Conservation (phyloP, 495 filamentous ascomycete species). For the Penicillium turbatum region DNA sequence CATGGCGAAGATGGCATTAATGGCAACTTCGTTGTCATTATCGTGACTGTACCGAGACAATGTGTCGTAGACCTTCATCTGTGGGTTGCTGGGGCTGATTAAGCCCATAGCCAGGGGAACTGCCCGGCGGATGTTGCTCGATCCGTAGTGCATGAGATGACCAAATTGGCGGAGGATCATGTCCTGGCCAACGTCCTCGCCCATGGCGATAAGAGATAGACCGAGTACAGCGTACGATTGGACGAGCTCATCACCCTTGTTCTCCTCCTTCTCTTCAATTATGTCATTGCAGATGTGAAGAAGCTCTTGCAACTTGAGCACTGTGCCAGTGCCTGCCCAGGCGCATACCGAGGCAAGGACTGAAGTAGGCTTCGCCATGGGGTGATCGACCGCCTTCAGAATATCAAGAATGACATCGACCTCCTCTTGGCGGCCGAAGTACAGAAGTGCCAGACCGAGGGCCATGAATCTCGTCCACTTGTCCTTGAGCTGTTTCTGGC, state of each 20-base stretch:
- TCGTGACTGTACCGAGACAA: constrained; percentile 98
- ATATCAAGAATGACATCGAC: constrained; percentile 94
- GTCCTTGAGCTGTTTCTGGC: constrained; percentile 80
- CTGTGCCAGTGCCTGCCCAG: constrained; percentile 95
- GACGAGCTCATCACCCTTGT: constrained; percentile 88
- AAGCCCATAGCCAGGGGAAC: constrained; percentile 98
- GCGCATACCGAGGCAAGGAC: constrained; percentile 94
- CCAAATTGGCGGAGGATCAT: constrained; percentile 98
- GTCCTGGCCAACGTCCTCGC: constrained; percentile 96
- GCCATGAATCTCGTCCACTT: constrained; percentile 98
- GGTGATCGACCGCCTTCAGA: constrained; percentile 90
- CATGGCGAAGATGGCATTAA: constrained; percentile 99
- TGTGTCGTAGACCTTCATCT: constrained; percentile 99
- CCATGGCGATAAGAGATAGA: constrained; percentile 92
- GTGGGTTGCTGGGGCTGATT: constrained; percentile 93
- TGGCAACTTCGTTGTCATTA: constrained; percentile 96
- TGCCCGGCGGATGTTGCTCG: constrained; percentile 91
- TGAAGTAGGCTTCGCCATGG: constrained; percentile 84
- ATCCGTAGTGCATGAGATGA: constrained; percentile 98
- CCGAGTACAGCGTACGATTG: constrained; percentile 96
- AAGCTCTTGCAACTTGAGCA: constrained; percentile 92
- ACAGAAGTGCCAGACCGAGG: constrained; percentile 88
- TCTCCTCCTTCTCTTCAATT: constrained; percentile 86
- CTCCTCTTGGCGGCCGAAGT: constrained; percentile 94
- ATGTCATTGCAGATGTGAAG: constrained; percentile 97